Base-by-base conservation (phyloP, 306 rosid species). In the Ormosia semicastrata region DNA sequence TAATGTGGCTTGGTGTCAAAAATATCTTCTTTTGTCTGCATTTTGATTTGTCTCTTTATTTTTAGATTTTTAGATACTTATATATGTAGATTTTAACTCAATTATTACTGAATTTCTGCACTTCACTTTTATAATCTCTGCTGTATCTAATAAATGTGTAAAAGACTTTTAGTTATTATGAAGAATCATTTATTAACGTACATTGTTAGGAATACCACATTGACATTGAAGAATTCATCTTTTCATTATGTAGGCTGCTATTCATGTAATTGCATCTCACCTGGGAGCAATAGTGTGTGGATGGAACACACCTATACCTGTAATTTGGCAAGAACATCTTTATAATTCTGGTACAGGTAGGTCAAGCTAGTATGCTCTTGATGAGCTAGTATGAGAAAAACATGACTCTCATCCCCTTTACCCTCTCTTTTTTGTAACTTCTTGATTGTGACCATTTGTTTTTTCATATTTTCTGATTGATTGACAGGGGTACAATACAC, bases 221-320 rank as follows among this genome's bases (percentile, higher is more conserved):
- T 58, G 63, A 30, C 70, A 32, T 66, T 36, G 37, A 77, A 59
- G 5, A 41, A 52, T 72, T 52, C 72, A 12, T 81, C 84, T 77
- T 44, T 75, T 84, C 76, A 54, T 82, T 64, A 58, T 76, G 79
- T 44, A 95, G 99, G 92, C 93, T 68, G 79, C 97, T 59, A 44
- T 95, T 80, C 90, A 87, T 60, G 91, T 73, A 53, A 86, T 95
- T 84, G 94, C 96, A 78, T 90, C 97, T 76, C 93, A 87, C 80
- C 87, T 93, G 82, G 91, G 95, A 62, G 94, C 92, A 4, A 58
- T 66, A 63, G 87, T 95, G 77, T 90, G 86, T 81, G 93, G 95
- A 79, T 95, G 99, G 98, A 88, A 89, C 73, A 88, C 98, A 12
- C 98, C 99, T 79, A 93, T 98, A n/a, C 98, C 97, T 52, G 86